Percentiles rank a stretch among this genome's conserved stretches.
phyloP scores from a whole-genome alignment of 1,284 basidiomycete genomes.

The Ustilago sp. region DNA sequence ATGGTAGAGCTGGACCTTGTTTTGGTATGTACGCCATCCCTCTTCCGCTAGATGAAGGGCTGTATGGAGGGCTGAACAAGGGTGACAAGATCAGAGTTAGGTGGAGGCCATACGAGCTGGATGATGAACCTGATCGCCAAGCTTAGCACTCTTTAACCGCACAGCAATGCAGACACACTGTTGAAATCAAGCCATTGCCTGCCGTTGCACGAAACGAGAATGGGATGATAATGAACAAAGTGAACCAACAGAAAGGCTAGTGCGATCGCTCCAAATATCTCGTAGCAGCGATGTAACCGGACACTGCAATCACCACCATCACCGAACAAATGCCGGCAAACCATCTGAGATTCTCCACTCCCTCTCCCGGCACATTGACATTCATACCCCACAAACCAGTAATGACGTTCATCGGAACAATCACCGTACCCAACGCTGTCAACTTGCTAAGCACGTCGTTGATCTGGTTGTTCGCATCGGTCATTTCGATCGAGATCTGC shows the following conservation, averaged over 20 bases:
- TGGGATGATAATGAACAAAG: not conserved
- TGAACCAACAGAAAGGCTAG: conserved; percentile 3
- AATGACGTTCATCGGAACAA: conserved; percentile 76
- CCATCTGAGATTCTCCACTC: conserved; percentile 62
- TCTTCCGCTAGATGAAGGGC: conserved; percentile 15
- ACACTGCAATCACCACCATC: conserved; percentile 65
- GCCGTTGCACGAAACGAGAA: not conserved
- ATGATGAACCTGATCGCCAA: conserved; percentile 39
- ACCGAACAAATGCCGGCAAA: conserved; percentile 65
- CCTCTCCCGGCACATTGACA: conserved; percentile 67
- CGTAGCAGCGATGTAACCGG: conserved; percentile 66
- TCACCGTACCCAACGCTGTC: conserved; percentile 95
- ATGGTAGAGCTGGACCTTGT: conserved; percentile 47
- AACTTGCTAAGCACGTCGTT: conserved; percentile 99
- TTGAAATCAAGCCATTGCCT: too few species aligned
- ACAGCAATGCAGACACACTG: not conserved
- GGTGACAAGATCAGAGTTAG: conserved; percentile 43
- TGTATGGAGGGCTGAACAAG: conserved; percentile 28
- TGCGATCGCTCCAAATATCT: conserved; percentile 60
- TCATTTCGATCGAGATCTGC: conserved; percentile 71
- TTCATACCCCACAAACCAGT: conserved; percentile 70
- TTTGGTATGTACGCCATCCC: conserved; percentile 63
- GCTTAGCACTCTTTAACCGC: not conserved
- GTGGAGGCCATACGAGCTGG: conserved; percentile 29
- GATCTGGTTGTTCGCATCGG: conserved; percentile 98